A percentile compares a stretch with the other conserved stretches of the same genome.
Evolutionary conservation across 306 rosid species (phyloP).

Genomic region (Morella rubra): DNA sequence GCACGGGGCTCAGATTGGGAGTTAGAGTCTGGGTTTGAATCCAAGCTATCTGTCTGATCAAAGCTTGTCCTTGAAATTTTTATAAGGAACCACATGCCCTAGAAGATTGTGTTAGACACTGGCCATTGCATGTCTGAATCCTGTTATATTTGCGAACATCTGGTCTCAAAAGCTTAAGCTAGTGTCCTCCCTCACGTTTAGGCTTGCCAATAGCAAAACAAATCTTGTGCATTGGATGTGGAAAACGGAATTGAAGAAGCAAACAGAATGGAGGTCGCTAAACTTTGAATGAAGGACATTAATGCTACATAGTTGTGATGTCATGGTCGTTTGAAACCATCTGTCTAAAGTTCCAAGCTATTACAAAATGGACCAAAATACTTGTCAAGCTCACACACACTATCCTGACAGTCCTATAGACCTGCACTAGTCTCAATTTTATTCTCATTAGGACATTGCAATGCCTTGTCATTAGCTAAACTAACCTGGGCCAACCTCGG

Average conservation of each 20-base stretch:
- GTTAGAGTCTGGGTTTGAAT: neutral
- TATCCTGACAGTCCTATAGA: conserved; percentile 1
- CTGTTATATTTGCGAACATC: neutral
- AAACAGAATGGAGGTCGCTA: neutral
- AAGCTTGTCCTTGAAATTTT: conserved; percentile 5
- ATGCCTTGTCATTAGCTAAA: conserved; percentile 6
- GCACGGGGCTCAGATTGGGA: neutral
- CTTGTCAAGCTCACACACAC: neutral
- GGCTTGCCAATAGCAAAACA: neutral
- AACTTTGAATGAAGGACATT: neutral
- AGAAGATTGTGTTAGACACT: neutral
- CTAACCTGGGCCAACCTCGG: neutral
- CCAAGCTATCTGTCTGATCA: neutral
- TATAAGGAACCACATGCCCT: neutral
- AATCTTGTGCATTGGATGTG: neutral
- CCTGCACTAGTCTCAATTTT: neutral
- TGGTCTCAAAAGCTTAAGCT: neutral
- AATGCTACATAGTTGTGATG: neutral
- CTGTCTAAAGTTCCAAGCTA: neutral
- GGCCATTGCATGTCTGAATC: neutral
- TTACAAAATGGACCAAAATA: neutral
- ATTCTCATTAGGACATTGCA: neutral
- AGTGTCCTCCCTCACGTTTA: neutral
- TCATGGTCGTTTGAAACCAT: neutral
- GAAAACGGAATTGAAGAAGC: neutral